A percentile compares a stretch with the other conserved stretches of the same genome.
These are phyloP conservation scores for Pholiota conissans DNA, from an alignment of 768 basidiomycete genomes.

Conservation along the genomic window DNA sequence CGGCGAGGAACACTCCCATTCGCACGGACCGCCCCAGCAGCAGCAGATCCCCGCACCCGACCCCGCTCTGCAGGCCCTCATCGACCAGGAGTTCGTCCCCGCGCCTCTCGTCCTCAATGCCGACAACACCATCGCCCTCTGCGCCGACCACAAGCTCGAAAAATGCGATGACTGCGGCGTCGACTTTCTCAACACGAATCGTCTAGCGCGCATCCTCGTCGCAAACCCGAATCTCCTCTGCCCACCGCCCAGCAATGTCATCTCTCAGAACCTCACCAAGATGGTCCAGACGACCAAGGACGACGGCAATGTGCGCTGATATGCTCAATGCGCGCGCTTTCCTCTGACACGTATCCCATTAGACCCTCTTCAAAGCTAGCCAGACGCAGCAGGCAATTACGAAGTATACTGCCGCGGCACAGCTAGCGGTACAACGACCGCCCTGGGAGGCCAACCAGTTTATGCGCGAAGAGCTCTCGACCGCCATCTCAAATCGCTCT, in stretches of 20 bases:
- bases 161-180: constrained; percentile 72
- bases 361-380: constrained; percentile 81
- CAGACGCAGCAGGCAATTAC: constrained; percentile 70
- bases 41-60: constrained; percentile 56
- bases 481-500: constrained; percentile 88
- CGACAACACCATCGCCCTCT: constrained; percentile 58
- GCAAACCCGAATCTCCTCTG: constrained; percentile 71
- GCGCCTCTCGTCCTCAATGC: constrained; percentile 56
- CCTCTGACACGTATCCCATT: constrained; percentile 24
- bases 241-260: constrained; percentile 78
- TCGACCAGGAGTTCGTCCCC: constrained; percentile 70
- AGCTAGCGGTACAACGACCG: constrained; percentile 76
- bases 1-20: constrained; percentile 52
- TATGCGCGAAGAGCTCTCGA: constrained; percentile 88
- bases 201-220: constrained; percentile 68
- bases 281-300: constrained; percentile 83
- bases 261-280: constrained; percentile 73
- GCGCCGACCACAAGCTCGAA: constrained; percentile 66
- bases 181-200: constrained; percentile 77
- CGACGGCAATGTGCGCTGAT: constrained; percentile 82
- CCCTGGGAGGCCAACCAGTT: constrained; percentile 86
- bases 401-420: constrained; percentile 77
- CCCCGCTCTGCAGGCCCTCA: constrained; percentile 71
- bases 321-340: neutral
- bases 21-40: constrained; percentile 42